Conservation (phyloP, 192 early-diverging fungal genomes). For the Umbelopsis vinacea region DNA sequence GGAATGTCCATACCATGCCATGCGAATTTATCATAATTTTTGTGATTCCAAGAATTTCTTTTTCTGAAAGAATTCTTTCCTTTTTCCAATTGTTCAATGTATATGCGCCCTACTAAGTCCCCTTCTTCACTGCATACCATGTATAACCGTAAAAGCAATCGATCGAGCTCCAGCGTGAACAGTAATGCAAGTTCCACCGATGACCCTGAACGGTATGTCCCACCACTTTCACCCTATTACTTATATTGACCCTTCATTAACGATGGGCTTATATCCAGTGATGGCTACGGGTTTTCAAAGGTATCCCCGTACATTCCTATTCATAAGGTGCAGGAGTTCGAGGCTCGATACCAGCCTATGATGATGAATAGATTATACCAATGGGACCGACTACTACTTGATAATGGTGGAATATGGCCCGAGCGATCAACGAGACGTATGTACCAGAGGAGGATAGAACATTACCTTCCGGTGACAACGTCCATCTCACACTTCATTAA, state of each 20-base stretch:
- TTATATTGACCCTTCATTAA: not conserved
- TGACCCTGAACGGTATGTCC: not conserved
- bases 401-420: not conserved
- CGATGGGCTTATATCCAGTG: not conserved
- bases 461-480: not conserved
- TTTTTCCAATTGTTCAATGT: not conserved
- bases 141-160: not conserved
- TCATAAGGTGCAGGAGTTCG: slow-evolving; percentile 1
- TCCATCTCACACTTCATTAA: not conserved
- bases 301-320: not conserved
- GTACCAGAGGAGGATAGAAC: not conserved
- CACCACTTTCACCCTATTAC: not conserved
- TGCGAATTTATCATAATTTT: not conserved
- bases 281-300: not conserved
- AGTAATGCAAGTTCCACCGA: not conserved
- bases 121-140: not conserved
- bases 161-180: not conserved
- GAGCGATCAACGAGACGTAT: not conserved
- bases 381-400: not conserved
- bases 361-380: not conserved
- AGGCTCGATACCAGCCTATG: slow-evolving; percentile 15
- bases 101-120: not conserved
- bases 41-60: no score
- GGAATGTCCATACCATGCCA: slow-evolving; percentile 4
- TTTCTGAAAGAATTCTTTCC: no score